A percentile compares a stretch with the other conserved stretches of the same genome.
phyloP scores from a whole-genome alignment of 2,329 filamentous ascomycete genomes.

The Trichoderma koningii region DNA sequence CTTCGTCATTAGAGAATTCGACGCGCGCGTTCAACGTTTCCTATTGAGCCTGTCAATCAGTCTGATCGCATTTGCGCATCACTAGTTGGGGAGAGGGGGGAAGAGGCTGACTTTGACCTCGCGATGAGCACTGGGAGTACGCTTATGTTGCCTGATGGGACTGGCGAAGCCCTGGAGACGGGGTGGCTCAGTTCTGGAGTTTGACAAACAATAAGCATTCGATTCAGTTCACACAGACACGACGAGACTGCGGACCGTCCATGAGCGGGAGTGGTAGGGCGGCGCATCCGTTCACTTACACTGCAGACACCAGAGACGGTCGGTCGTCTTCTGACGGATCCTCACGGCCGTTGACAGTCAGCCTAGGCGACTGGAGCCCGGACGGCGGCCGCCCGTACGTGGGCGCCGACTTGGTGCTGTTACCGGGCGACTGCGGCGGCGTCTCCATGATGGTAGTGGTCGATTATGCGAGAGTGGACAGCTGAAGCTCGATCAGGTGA shows the following conservation, averaged over 20 bases:
- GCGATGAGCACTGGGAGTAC: slow-evolving; percentile 59
- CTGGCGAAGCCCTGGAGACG: slow-evolving; percentile 49
- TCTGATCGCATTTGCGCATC: no score
- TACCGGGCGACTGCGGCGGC: slow-evolving; percentile 27
- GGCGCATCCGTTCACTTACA: slow-evolving; percentile 43
- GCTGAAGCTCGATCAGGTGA: background rate
- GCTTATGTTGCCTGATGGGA: slow-evolving; percentile 59
- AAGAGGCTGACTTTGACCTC: slow-evolving; percentile 54
- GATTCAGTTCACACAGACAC: background rate
- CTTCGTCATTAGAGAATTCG: slow-evolving; percentile 81
- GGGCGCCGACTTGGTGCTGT: slow-evolving; percentile 9
- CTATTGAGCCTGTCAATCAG: slow-evolving; percentile 45
- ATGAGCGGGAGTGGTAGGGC: background rate
- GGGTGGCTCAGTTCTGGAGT: slow-evolving; percentile 48
- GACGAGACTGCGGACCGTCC: background rate
- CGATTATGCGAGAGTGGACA: background rate
- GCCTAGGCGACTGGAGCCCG: slow-evolving; percentile 36
- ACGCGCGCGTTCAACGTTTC: slow-evolving; percentile 91
- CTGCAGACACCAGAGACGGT: slow-evolving; percentile 14
- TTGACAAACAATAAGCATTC: background rate
- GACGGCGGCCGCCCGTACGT: background rate
- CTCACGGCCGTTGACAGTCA: slow-evolving; percentile 37
- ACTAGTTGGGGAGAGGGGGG: no score
- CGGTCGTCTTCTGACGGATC: slow-evolving; percentile 26
- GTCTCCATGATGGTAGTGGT: slow-evolving; percentile 31